A percentile compares a stretch with the other conserved stretches of the same genome.
These are phyloP conservation scores for Alternaria sp. DNA, from an alignment of 2,329 filamentous ascomycete species.

Conservation along the genomic window DNA sequence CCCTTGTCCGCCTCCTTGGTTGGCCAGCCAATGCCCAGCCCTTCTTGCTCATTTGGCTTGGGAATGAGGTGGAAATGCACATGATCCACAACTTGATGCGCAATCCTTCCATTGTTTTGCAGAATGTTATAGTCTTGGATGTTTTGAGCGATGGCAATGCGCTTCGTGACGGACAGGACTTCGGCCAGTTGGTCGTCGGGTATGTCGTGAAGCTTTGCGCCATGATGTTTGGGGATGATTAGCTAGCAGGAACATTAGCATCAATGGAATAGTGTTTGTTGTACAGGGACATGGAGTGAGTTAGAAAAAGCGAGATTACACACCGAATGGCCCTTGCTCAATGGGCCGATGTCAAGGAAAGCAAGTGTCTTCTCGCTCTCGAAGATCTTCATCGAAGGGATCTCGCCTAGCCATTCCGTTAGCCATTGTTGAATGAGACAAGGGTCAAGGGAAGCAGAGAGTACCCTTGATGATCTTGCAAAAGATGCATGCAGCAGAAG, in stretches of 20 bases:
- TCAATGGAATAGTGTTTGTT: background rate
- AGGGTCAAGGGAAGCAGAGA: constrained; percentile 6
- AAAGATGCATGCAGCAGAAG: constrained; percentile 85
- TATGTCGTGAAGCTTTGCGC: constrained; percentile 89
- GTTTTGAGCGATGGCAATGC: constrained; percentile 79
- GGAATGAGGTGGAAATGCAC: constrained; percentile 99
- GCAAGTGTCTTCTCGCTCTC: constrained; percentile 93
- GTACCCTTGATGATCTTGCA: constrained; percentile 97
- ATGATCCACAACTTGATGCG: constrained; percentile 93
- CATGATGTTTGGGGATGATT: constrained; percentile 95
- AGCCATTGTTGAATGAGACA: background rate
- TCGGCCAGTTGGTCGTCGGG: constrained; percentile 87
- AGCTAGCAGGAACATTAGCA: constrained; percentile 66
- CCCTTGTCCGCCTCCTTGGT: constrained; percentile 80
- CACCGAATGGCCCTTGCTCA: constrained; percentile 90
- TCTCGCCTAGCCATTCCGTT: constrained; percentile 73
- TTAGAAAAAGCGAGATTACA: constrained; percentile 36
- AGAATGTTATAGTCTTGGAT: constrained; percentile 89
- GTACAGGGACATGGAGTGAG: background rate
- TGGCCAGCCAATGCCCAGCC: constrained; percentile 83
- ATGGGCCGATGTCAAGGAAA: constrained; percentile 94
- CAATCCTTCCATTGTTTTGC: constrained; percentile 93
- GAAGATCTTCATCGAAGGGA: constrained; percentile 95
- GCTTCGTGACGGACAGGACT: constrained; percentile 87
- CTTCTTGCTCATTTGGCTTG: constrained; percentile 86